Base-by-base conservation (phyloP, 2,329 filamentous ascomycete genomes). In the Arthrobotrys musiformis region DNA sequence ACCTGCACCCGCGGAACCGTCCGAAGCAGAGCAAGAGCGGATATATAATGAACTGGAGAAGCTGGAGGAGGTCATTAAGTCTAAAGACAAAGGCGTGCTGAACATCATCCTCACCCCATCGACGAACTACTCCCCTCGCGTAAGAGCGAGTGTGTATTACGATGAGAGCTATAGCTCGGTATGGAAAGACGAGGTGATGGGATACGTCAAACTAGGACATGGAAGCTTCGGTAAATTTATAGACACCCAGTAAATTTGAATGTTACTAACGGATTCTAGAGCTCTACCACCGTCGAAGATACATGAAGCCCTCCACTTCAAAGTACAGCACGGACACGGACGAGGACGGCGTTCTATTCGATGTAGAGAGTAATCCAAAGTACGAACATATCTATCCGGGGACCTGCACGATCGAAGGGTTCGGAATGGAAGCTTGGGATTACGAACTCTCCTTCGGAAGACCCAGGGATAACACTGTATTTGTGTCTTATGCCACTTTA, bases 381-480 rank as follows among this genome's bases (percentile, higher is more conserved):
- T 76, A 76, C 24, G 72, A 76, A 42, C 61, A 76, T 54, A 56
- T 70, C 4, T 63, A 70, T 22, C 63, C 72, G 3, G 72, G 72
- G 1, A 76, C 64, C 2, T 66, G 66, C 35, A 76, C 72, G 8
- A 54, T 76, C n/a, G 54, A 76, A n/a, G 72, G 72, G 13, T 76
- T 76, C 15, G 72, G 63, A 26, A 61, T 76, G 52, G 72, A 76
- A 62, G 61, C 61, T n/a, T 76, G 72, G 72, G 72, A 76, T n/a
- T 69, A 70, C 30, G 66, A 70, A 35, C 42, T 70, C 15, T 8
- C 54, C 3, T 61, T 61, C 15, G 66, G 66, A 4, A 70, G 52
- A 46, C 66, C 66, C 0, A 61, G 66, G 19, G 66, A 70, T 61
- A 70, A 60, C 8, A 61, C 35, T 9, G 26, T 60, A 8, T 61